Conservation (phyloP, 257 asterid species). For the Eucommia ulmoides region DNA sequence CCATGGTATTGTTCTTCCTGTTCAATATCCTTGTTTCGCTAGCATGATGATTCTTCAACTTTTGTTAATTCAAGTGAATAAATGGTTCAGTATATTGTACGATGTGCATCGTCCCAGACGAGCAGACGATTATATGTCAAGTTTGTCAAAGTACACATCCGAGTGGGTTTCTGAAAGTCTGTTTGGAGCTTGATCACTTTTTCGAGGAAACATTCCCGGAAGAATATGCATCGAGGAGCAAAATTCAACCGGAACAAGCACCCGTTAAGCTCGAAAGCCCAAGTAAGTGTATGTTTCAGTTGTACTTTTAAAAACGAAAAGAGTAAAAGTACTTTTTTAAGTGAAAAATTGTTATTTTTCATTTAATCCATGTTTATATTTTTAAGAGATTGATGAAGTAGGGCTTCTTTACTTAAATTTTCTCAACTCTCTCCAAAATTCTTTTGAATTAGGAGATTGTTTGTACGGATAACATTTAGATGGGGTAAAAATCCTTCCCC, state of each 20-base stretch:
- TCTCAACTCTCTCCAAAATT: too few relatives aligned
- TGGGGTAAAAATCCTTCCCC: too few relatives aligned
- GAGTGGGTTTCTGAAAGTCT: slow-evolving; percentile 31
- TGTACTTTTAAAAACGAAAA: too few relatives aligned
- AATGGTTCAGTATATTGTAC: slow-evolving; percentile 18
- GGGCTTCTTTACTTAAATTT: too few relatives aligned
- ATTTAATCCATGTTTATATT: too few relatives aligned
- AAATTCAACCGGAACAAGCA: slow-evolving; percentile 17
- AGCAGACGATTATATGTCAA: slow-evolving; percentile 22
- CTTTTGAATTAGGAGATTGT: too few relatives aligned
- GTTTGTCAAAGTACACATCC: slow-evolving; percentile 39
- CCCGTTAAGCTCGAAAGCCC: slow-evolving; percentile 8
- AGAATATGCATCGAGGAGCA: slow-evolving; percentile 26
- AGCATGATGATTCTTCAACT: slow-evolving; percentile 10
- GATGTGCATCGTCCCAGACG: slow-evolving; percentile 15
- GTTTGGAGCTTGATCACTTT: slow-evolving; percentile 41
- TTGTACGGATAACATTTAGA: too few relatives aligned
- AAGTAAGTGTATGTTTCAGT: too few relatives aligned
- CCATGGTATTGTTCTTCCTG: slow-evolving; percentile 24
- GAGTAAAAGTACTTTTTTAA: too few relatives aligned
- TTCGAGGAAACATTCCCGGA: slow-evolving; percentile 33
- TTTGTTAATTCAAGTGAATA: slow-evolving; percentile 4
- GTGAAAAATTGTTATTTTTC: too few relatives aligned
- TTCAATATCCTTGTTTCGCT: neutral
- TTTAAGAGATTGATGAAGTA: too few relatives aligned